Conservation (phyloP, 495 filamentous ascomycete species). For the Xylaria scruposa region DNA sequence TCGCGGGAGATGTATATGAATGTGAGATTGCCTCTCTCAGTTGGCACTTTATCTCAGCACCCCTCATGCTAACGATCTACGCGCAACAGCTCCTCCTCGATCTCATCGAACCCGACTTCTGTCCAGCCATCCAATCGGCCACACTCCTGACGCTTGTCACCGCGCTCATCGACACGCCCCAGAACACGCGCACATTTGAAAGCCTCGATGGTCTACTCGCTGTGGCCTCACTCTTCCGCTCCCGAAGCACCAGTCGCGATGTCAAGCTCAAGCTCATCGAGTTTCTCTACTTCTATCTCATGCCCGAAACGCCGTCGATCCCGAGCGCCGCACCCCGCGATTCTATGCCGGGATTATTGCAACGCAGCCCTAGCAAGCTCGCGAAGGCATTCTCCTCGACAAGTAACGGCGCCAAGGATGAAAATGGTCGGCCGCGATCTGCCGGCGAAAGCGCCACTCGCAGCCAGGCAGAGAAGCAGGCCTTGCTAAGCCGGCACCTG, state of each 20-base stretch:
- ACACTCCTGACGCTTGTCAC: conserved; percentile 90
- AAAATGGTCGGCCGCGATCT: conserved; percentile 44
- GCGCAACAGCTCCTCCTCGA: conserved; percentile 76
- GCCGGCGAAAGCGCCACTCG: conserved; percentile 58
- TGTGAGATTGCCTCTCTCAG: conserved; percentile 40
- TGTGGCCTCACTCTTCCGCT: conserved; percentile 92
- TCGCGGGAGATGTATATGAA: conserved; percentile 95
- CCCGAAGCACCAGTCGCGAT: conserved; percentile 76
- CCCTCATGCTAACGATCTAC: conserved; percentile 19
- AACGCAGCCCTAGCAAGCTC: conserved; percentile 76
- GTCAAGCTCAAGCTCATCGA: conserved; percentile 94
- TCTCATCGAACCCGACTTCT: conserved; percentile 91
- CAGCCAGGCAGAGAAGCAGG: conserved; percentile 88
- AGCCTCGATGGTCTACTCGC: conserved; percentile 90
- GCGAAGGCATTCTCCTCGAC: conserved; percentile 54
- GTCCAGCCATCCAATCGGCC: conserved; percentile 86
- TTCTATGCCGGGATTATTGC: conserved; percentile 55
- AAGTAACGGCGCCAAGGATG: conserved; percentile 45
- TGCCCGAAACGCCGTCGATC: conserved; percentile 79
- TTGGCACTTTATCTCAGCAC: not conserved
- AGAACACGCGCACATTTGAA: conserved; percentile 91
- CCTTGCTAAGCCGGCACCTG: conserved; percentile 77
- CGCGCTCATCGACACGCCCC: conserved; percentile 79
- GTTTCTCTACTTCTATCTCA: conserved; percentile 97
- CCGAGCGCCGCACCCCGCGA: conserved; percentile 47